Evolutionary conservation across 345 rosid species (phyloP), one percentile per base, ranked within the genome.

Genomic region (Citrus trifoliata): DNA sequence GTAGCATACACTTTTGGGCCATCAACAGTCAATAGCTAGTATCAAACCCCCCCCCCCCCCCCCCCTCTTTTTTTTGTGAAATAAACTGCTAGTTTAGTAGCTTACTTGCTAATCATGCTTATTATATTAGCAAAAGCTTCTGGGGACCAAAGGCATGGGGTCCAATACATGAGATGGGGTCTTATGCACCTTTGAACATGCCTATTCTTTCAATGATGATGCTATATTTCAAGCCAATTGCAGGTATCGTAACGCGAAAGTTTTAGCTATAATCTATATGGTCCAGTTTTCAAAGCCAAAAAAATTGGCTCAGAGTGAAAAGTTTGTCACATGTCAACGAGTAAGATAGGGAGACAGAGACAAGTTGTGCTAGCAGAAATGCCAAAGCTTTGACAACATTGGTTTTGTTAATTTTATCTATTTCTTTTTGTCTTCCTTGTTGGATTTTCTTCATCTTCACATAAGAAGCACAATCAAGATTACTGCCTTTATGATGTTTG

Each of bases 271-370:
- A 33, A 28, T 74, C 60, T 73, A 32, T 30, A 55, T 53, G 87
- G 87, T 72, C 79, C 75, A 75, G 76, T 71, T 46, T 70, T 30
- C 30, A 30, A 76, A 83, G 51, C 51, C 86, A 78, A 30, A 33
- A 71, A 74, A 83, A 76, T 14, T 18, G 75, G 86, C 25, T 62
- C 10, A 25, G 51, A 75, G 25, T 10, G 69, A 75, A 74, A 78
- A 73, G 78, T 35, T 46, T 35, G 56, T 81, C 88, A 84, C 86
- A 84, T 89, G 92, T 62, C 65, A 80, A 6, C 66, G 27, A 48
- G 76, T 33, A 78, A 80, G 84, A 86, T 83, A 61, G 71, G 92
- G 90, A 78, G 91, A 89, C 91, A 89, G 24, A 51, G 86, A 86
- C 92, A 83, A 88, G 86, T 35, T 72, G 75, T 88, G 90, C 63